phyloP scores from a whole-genome alignment of 768 basidiomycete species.

The Hericium coralloides region DNA sequence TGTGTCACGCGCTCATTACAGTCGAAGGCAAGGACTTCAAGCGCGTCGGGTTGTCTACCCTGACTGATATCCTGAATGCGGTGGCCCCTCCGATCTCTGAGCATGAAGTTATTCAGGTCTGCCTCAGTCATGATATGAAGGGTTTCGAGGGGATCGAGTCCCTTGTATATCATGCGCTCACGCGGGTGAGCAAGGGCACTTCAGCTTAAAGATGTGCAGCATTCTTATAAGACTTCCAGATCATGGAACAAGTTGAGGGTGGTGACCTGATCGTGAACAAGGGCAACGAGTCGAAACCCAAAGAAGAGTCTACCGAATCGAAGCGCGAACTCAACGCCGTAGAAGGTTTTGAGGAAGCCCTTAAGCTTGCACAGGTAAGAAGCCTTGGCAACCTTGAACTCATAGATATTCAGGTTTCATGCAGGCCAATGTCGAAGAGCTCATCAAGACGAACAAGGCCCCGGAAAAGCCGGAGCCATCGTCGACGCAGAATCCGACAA shows the following conservation, averaged over 20 bases:
- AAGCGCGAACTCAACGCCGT: slow-evolving; percentile 72
- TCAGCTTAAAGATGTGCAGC: not conserved
- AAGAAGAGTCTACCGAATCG: slow-evolving; percentile 34
- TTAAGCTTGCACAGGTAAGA: slow-evolving; percentile 75
- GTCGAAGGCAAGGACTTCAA: slow-evolving; percentile 79
- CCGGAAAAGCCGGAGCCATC: slow-evolving; percentile 20
- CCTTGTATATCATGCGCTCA: slow-evolving; percentile 82
- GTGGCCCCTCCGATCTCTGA: slow-evolving; percentile 98
- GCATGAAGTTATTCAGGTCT: slow-evolving; percentile 95
- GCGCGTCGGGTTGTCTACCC: slow-evolving; percentile 76
- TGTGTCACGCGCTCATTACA: slow-evolving; percentile 6
- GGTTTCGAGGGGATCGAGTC: slow-evolving; percentile 95
- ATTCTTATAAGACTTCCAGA: slow-evolving; percentile 25
- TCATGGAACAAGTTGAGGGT: slow-evolving; percentile 92
- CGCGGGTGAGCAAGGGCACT: slow-evolving; percentile 44
- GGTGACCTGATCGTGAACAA: slow-evolving; percentile 85
- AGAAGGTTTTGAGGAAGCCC: slow-evolving; percentile 75
- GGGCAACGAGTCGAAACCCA: slow-evolving; percentile 69
- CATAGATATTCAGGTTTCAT: too few species aligned
- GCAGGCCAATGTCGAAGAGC: slow-evolving; percentile 70
- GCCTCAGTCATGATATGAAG: slow-evolving; percentile 93
- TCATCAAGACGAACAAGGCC: slow-evolving; percentile 55
- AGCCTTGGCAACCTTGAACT: not conserved
- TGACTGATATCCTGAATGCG: slow-evolving; percentile 88
- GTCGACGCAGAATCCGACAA: slow-evolving; percentile 49